phyloP scores from a whole-genome alignment of 345 rosid genomes.

The Chamaenerion angustifolium region DNA sequence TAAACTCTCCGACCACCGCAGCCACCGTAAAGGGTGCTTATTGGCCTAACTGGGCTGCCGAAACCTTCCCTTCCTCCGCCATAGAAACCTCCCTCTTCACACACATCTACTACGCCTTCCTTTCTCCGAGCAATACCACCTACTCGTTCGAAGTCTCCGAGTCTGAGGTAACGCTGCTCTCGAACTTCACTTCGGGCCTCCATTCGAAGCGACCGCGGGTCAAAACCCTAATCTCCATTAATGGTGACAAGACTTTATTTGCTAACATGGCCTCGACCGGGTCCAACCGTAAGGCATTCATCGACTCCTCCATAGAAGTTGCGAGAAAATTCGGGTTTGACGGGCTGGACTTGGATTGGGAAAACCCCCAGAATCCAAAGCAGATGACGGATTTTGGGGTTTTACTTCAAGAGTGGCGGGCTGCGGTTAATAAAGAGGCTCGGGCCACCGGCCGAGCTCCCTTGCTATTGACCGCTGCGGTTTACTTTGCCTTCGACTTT shows the following conservation, averaged over 20 bases:
- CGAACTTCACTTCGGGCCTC: conserved; percentile 11
- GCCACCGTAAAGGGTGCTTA: conserved; percentile 18
- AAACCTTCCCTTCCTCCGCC: conserved; percentile 14
- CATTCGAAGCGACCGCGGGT: conserved; percentile 9
- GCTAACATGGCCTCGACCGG: conserved; percentile 9
- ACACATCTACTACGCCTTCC: conserved; percentile 15
- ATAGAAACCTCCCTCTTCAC: conserved; percentile 17
- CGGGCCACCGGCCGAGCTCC: conserved; percentile 6
- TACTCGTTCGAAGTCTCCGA: conserved; percentile 8
- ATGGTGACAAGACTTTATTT: conserved; percentile 12
- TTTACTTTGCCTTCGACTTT: conserved; percentile 14
- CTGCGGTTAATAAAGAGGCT: conserved; percentile 9
- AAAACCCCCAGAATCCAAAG: conserved; percentile 8
- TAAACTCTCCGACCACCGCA: neutral
- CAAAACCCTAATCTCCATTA: conserved; percentile 19
- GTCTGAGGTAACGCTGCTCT: neutral
- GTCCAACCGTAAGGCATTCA: conserved; percentile 9
- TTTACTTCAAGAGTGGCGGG: conserved; percentile 18
- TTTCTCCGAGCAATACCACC: conserved; percentile 11
- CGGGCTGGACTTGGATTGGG: conserved; percentile 22
- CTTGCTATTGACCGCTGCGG: conserved; percentile 20
- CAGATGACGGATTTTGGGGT: conserved; percentile 14
- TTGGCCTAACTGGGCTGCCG: conserved; percentile 12
- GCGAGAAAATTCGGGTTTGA: conserved; percentile 16
- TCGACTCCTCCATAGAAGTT: conserved; percentile 13